Evolutionary conservation across 2,329 filamentous ascomycete species (phyloP), one percentile per base, ranked within the genome.

Genomic region (Penicillium sp.): DNA sequence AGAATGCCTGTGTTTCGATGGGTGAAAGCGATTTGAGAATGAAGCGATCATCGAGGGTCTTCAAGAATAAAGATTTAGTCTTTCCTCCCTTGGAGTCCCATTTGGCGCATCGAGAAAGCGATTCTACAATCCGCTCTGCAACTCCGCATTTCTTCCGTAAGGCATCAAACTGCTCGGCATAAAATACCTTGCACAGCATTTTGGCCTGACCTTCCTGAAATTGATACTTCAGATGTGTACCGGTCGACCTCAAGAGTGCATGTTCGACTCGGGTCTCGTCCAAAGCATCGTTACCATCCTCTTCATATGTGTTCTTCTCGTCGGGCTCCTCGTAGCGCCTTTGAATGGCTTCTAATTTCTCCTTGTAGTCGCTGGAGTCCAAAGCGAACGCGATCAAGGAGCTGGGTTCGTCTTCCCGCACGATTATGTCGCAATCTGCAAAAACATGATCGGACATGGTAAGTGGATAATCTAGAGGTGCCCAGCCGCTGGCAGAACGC

Each of bases 51-150:
- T 98, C 93, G 21, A 96, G 76, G 0, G 93, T 98, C 72, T 97
- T 98, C 56, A 98, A 74, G 68, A 98, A 98, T 4, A 98, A 84
- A 0, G 90, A 96, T 65, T 96, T 96, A 2, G 91, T 96, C 72
- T 98, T 98, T 57, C 93, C 93, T 22, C 93, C 94, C 65, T 95
- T 95, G 3, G 88, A 95, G 70, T 98, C 93, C 87, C 91, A 98
- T 68, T 97, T 96, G 19, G 95, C 79, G 70, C 94, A 98, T 19
- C 93, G 83, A 7, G 93, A 97, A 21, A 98, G 75, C 1, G 90
- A 96, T 65, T 98, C 93, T 24, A 97, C 83, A 57, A 98, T 95
- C 31, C 93, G 86, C 64, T 97, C 90, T 1, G 88, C 84, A 7
- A 96, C 86, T 15, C 91, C 91, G 57, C 91, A 97, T 69, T 95